Conservation (phyloP, 192 early-diverging fungal species). For the Coemansia sp. region DNA sequence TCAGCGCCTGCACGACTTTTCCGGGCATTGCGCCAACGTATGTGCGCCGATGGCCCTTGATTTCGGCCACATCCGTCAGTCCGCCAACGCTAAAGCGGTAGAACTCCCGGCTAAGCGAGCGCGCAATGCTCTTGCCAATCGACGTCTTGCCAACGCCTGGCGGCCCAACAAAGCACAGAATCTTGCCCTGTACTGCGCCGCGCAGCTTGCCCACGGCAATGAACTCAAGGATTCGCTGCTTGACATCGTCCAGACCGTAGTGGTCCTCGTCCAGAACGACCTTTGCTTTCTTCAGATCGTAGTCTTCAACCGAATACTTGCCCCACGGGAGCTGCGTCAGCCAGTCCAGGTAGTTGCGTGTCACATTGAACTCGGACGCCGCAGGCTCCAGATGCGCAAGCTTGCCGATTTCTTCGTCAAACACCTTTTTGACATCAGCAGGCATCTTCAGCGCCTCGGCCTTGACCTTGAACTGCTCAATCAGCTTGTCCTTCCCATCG, state of each 20-base stretch:
- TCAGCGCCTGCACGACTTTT: constrained; percentile 97
- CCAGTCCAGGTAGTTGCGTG: constrained; percentile 99
- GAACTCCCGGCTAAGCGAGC: constrained; percentile 90
- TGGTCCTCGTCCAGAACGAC: constrained; percentile 97
- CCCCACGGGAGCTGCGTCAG: constrained; percentile 98
- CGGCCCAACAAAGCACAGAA: constrained; percentile 97
- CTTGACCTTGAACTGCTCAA: constrained; percentile 90
- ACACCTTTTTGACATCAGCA: constrained; percentile 86
- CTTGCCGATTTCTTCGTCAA: constrained; percentile 97
- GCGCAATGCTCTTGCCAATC: constrained; percentile 96
- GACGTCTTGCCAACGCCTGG: constrained; percentile 99
- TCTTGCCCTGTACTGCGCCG: constrained; percentile 97
- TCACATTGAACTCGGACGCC: constrained; percentile 98
- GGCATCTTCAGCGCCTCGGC: constrained; percentile 86
- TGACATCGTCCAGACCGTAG: constrained; percentile 99
- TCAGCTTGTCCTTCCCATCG: constrained; percentile 98
- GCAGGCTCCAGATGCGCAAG: constrained; percentile 90
- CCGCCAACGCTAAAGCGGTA: constrained; percentile 98
- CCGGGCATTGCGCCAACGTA: constrained; percentile 99
- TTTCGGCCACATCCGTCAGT: constrained; percentile 96
- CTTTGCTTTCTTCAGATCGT: constrained; percentile 83
- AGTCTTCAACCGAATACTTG: constrained; percentile 85
- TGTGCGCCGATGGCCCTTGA: constrained; percentile 98
- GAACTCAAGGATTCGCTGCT: constrained; percentile 98
- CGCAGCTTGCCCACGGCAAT: constrained; percentile 97